Conservation (phyloP, 306 rosid species). For the Astragalus membranaceus region DNA sequence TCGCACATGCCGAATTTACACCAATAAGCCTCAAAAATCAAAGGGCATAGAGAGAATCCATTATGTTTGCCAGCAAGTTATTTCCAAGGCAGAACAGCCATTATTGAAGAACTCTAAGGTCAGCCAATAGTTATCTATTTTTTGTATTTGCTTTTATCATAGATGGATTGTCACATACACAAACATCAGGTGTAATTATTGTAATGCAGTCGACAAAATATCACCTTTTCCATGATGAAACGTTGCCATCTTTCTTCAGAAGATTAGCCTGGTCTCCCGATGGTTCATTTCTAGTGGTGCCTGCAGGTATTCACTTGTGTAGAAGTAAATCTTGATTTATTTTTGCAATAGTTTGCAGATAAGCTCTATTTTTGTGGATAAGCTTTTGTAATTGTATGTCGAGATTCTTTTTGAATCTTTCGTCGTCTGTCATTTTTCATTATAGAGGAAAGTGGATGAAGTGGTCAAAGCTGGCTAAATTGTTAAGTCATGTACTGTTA, state of each 20-base stretch:
- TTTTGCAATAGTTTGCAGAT: neutral
- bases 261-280: constrained; percentile 98
- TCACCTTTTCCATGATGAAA: constrained; percentile 88
- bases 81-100: constrained; percentile 69
- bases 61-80: constrained; percentile 70
- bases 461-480: constrained; percentile 11
- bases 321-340: neutral
- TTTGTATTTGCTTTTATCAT: neutral
- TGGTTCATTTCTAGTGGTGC: constrained; percentile 85
- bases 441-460: constrained; percentile 6
- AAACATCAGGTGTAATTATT: constrained; percentile 19
- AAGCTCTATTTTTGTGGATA: constrained; percentile 3
- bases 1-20: constrained; percentile 78
- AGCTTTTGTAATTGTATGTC: constrained; percentile 1
- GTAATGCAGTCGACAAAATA: constrained; percentile 53
- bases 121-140: constrained; percentile 15
- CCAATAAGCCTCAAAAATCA: constrained; percentile 61
- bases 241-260: constrained; percentile 89
- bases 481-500: neutral
- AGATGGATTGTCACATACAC: constrained; percentile 14
- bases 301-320: constrained; percentile 64
- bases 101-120: constrained; percentile 66
- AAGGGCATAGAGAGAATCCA: constrained; percentile 59
- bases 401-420: neutral
- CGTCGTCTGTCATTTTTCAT: neutral